Percentiles rank a stretch among this genome's conserved stretches.
Conservation (phyloP, 2,329 filamentous ascomycete genomes). For the Pestalotiopsis sp. region DNA sequence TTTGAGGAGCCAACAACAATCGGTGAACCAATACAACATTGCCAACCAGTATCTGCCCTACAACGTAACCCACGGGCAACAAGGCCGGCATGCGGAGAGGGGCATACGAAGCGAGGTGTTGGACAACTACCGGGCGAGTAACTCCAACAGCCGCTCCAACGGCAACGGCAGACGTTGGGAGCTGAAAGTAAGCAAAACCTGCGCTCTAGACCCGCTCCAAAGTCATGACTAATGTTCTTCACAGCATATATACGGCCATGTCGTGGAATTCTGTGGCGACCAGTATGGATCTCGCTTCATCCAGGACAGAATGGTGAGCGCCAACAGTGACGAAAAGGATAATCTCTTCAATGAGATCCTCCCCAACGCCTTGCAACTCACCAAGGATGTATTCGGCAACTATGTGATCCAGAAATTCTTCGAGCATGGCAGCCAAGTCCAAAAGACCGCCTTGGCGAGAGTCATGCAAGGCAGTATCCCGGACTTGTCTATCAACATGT, state of each 20-base stretch:
- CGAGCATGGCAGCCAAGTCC: constrained; percentile 89
- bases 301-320: constrained; percentile 86
- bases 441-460: constrained; percentile 84
- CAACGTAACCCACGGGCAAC: constrained; percentile 32
- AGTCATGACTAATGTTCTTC: constrained; percentile 17
- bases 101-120: constrained; percentile 69
- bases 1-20: constrained; percentile 31
- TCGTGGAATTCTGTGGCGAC: constrained; percentile 94
- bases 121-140: constrained; percentile 77
- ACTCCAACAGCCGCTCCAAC: constrained; percentile 52
- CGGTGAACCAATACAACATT: constrained; percentile 35
- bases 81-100: constrained; percentile 58
- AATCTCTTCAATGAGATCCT: constrained; percentile 86
- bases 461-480: constrained; percentile 87
- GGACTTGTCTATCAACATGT: constrained; percentile 82
- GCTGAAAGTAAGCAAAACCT: constrained; percentile 60
- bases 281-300: constrained; percentile 96
- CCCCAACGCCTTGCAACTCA: constrained; percentile 81
- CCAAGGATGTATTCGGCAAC: constrained; percentile 97
- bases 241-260: constrained; percentile 79
- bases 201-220: not conserved
- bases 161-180: constrained; percentile 68
- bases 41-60: constrained; percentile 27
- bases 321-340: constrained; percentile 95
- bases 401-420: constrained; percentile 99